A percentile compares a stretch with the other conserved stretches of the same genome.
phyloP scores from a whole-genome alignment of 192 early-diverging fungal species.

The Chytriomyces hyalinus region DNA sequence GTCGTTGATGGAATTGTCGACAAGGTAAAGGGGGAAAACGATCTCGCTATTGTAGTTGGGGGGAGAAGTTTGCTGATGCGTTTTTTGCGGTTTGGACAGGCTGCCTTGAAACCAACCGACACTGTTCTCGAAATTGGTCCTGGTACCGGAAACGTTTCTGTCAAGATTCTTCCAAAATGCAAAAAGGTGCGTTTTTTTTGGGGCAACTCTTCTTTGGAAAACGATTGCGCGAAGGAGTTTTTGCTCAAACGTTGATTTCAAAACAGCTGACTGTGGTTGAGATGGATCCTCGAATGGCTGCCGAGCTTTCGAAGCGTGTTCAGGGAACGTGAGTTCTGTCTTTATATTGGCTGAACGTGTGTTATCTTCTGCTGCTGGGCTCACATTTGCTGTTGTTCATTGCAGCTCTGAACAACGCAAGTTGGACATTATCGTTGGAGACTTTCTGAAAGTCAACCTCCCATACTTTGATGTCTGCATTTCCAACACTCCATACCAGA shows the following conservation, averaged over 20 bases:
- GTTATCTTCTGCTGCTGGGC: too few relatives aligned
- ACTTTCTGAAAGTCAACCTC: conserved; percentile 95
- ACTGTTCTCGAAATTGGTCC: conserved; percentile 88
- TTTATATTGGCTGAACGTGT: too few relatives aligned
- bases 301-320: conserved; percentile 96
- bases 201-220: not conserved
- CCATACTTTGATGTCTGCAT: conserved; percentile 99
- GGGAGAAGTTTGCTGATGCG: not conserved
- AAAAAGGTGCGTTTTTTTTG: conserved; percentile 71
- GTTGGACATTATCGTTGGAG: conserved; percentile 95
- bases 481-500: conserved; percentile 98
- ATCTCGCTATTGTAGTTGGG: conserved; percentile 1
- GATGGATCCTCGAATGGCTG: conserved; percentile 94
- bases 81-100: conserved; percentile 21
- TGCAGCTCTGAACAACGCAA: conserved; percentile 75
- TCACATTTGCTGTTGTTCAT: conserved; percentile 15
- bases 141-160: conserved; percentile 97
- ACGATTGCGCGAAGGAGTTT: not conserved
- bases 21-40: conserved; percentile 66
- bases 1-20: conserved; percentile 96
- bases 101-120: conserved; percentile 53
- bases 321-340: conserved; percentile 80
- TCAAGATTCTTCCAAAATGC: conserved; percentile 88
- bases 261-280: conserved; percentile 78
- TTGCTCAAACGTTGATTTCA: not conserved